Conservation (phyloP, 108 stramenopile genomes). For the Cyclotella distinguenda region DNA sequence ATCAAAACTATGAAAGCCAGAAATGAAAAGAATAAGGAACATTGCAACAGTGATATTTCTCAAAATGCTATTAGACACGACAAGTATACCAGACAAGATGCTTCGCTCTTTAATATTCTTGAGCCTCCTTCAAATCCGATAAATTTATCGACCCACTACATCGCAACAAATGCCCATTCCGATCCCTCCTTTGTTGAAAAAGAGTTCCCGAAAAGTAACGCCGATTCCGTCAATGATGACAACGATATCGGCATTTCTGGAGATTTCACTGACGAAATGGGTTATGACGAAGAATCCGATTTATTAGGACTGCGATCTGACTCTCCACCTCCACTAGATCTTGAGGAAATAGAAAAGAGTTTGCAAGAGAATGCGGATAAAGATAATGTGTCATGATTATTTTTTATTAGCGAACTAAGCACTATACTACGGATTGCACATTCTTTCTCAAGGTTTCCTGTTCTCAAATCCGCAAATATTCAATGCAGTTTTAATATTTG, state of each 20-base stretch:
- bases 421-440: neutral
- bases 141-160: too few relatives aligned
- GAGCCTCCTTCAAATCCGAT: too few relatives aligned
- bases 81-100: slow-evolving; percentile 1
- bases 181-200: too few relatives aligned
- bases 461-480: too few relatives aligned
- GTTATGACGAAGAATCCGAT: slow-evolving; percentile 46
- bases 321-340: slow-evolving; percentile 44
- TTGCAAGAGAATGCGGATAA: slow-evolving; percentile 41
- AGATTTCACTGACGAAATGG: slow-evolving; percentile 16
- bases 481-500: too few relatives aligned
- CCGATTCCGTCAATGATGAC: neutral
- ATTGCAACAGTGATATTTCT: neutral
- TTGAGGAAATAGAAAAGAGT: slow-evolving; percentile 46
- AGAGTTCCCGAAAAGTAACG: too few relatives aligned
- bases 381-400: slow-evolving; percentile 21
- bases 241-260: slow-evolving; percentile 2
- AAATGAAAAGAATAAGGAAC: neutral
- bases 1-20: neutral
- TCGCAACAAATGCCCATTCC: neutral
- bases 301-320: slow-evolving; percentile 43
- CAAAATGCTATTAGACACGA: too few relatives aligned
- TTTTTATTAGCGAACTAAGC: neutral
- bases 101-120: too few relatives aligned
- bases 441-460: too few relatives aligned